These are phyloP conservation scores for Coffea eugenioides DNA, from an alignment of 257 asterid genomes.

Conservation along the genomic window DNA sequence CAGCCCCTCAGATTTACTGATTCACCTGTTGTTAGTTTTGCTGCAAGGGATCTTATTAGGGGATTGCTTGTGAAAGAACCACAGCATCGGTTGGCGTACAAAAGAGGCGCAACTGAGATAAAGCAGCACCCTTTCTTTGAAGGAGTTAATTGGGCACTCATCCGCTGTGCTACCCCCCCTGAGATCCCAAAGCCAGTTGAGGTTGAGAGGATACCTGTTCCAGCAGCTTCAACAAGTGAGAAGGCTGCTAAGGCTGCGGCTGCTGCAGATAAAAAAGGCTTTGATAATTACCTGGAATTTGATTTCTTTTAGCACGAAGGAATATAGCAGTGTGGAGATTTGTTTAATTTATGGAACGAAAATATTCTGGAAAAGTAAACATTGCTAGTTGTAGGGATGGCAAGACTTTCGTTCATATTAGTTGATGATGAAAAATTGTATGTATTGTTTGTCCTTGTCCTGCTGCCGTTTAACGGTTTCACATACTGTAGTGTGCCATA, in stretches of 20 bases:
- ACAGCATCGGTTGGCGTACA: conserved; percentile 41
- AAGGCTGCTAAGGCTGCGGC: conserved; percentile 21
- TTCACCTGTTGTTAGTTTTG: conserved; percentile 41
- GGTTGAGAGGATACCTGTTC: conserved; percentile 17
- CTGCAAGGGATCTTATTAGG: conserved; percentile 41
- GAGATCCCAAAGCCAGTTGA: conserved; percentile 43
- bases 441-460: not conserved
- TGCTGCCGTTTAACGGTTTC: not conserved
- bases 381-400: conserved; percentile 19
- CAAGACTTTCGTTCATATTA: not conserved
- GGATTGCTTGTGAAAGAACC: conserved; percentile 48
- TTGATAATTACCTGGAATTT: conserved; percentile 38
- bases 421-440: not conserved
- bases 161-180: conserved; percentile 48
- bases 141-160: conserved; percentile 47
- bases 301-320: conserved; percentile 38
- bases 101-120: conserved; percentile 48
- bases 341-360: conserved; percentile 9
- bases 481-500: not conserved
- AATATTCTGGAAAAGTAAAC: conserved; percentile 6
- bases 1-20: conserved; percentile 46
- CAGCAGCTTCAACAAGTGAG: conserved; percentile 25
- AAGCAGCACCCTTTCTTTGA: conserved; percentile 49
- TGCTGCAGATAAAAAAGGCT: conserved; percentile 24
- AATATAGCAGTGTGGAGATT: conserved; percentile 5